These are phyloP conservation scores for Polychaeton citri DNA, from an alignment of 2,329 filamentous ascomycete species.

Conservation along the genomic window DNA sequence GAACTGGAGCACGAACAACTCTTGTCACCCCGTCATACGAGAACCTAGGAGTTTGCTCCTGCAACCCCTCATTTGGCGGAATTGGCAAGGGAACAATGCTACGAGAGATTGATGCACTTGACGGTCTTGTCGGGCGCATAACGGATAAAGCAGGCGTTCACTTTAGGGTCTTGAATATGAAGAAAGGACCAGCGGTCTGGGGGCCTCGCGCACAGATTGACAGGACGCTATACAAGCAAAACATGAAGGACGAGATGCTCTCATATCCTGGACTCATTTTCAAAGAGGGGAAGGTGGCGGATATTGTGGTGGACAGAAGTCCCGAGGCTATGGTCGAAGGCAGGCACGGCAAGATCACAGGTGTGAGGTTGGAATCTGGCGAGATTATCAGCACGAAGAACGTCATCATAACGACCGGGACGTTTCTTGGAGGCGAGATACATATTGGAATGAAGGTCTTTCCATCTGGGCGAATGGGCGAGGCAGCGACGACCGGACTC, in stretches of 20 bases:
- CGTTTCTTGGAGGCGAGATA: conserved; percentile 89
- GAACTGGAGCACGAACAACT: conserved; percentile 76
- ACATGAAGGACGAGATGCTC: conserved; percentile 80
- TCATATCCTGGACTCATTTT: conserved; percentile 67
- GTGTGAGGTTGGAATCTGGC: conserved; percentile 76
- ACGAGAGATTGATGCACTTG: conserved; percentile 86
- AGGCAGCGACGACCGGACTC: conserved; percentile 81
- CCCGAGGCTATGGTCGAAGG: conserved; percentile 31
- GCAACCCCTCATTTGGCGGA: conserved; percentile 94
- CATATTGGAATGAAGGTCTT: conserved; percentile 75
- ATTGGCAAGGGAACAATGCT: conserved; percentile 97
- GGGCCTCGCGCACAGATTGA: conserved; percentile 95
- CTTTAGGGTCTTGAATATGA: conserved; percentile 76
- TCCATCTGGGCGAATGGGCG: conserved; percentile 83
- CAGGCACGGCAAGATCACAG: conserved; percentile 60
- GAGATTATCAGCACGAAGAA: conserved; percentile 66
- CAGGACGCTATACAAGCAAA: conserved; percentile 69
- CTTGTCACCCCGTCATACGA: conserved; percentile 78
- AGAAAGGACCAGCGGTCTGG: conserved; percentile 93
- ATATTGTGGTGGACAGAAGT: conserved; percentile 63
- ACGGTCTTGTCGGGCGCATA: conserved; percentile 75
- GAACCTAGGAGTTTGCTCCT: conserved; percentile 89
- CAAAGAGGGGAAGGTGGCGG: conserved; percentile 75
- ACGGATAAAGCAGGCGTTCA: conserved; percentile 93
- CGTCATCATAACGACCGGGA: conserved; percentile 92